Evolutionary conservation across 2,329 filamentous ascomycete species (phyloP).

Genomic region (Grosmannia clavigera): DNA sequence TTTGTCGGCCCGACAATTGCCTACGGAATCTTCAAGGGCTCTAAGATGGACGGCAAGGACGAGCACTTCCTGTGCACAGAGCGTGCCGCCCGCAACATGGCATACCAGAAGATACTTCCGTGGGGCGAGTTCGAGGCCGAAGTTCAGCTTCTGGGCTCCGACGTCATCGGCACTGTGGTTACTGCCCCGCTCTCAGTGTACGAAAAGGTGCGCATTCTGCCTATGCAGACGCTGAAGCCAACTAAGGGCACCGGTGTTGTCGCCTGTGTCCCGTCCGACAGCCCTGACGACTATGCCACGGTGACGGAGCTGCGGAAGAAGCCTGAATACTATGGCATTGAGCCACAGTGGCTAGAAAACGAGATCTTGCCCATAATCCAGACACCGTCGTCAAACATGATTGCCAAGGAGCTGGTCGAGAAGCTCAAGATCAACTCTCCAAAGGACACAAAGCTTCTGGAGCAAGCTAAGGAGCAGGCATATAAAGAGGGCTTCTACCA

Average conservation of each 20-base stretch:
- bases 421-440: slow-evolving; percentile 93
- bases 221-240: slow-evolving; percentile 87
- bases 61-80: slow-evolving; percentile 58
- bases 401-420: slow-evolving; percentile 73
- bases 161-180: slow-evolving; percentile 78
- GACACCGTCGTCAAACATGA: slow-evolving; percentile 71
- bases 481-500: slow-evolving; percentile 99
- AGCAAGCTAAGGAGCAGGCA: slow-evolving; percentile 87
- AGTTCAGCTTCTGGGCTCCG: slow-evolving; percentile 61
- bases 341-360: slow-evolving; percentile 90
- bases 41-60: slow-evolving; percentile 33
- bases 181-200: slow-evolving; percentile 82
- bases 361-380: slow-evolving; percentile 83
- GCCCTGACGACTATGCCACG: slow-evolving; percentile 88
- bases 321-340: slow-evolving; percentile 87
- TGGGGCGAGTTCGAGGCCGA: slow-evolving; percentile 54
- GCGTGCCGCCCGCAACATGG: slow-evolving; percentile 79
- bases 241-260: slow-evolving; percentile 96
- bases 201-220: slow-evolving; percentile 73
- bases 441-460: slow-evolving; percentile 83
- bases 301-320: slow-evolving; percentile 84
- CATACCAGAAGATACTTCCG: slow-evolving; percentile 78
- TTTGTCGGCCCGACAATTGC: slow-evolving; percentile 84
- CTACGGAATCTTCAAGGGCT: slow-evolving; percentile 76
- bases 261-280: slow-evolving; percentile 90